Evolutionary conservation across 2,329 filamentous ascomycete genomes (phyloP).

Genomic region (Aureobasidium sp.): DNA sequence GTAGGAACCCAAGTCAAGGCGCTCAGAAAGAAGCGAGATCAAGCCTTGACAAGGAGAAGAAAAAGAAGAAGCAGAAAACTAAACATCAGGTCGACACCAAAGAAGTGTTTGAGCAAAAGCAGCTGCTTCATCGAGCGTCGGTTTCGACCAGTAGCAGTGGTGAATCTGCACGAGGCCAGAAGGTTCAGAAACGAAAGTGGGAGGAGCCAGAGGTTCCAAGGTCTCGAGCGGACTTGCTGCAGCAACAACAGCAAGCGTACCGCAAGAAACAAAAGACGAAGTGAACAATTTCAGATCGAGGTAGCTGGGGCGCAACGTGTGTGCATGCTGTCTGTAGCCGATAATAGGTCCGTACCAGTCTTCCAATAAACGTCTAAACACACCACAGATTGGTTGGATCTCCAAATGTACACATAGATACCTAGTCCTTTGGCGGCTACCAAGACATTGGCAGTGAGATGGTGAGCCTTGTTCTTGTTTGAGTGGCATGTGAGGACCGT

Average conservation of each 20-base stretch:
- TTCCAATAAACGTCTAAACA: not conserved
- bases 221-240: not conserved
- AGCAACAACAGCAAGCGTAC: not conserved
- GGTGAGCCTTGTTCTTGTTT: not conserved
- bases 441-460: not conserved
- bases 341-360: not conserved
- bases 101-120: not conserved
- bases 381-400: not conserved
- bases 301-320: not conserved
- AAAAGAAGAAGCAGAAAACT: not conserved
- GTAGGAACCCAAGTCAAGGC: not conserved
- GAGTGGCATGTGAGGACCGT: not conserved
- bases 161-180: not conserved
- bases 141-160: not conserved
- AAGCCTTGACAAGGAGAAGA: not conserved
- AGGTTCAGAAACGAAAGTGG: not conserved
- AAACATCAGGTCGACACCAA: not conserved
- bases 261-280: not conserved
- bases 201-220: not conserved
- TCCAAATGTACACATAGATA: not conserved
- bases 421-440: not conserved
- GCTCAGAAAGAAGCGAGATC: not conserved
- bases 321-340: not conserved
- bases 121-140: too few relatives aligned
- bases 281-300: not conserved